phyloP scores from a whole-genome alignment of 78 protist genomes.

The Bodo saltans region DNA sequence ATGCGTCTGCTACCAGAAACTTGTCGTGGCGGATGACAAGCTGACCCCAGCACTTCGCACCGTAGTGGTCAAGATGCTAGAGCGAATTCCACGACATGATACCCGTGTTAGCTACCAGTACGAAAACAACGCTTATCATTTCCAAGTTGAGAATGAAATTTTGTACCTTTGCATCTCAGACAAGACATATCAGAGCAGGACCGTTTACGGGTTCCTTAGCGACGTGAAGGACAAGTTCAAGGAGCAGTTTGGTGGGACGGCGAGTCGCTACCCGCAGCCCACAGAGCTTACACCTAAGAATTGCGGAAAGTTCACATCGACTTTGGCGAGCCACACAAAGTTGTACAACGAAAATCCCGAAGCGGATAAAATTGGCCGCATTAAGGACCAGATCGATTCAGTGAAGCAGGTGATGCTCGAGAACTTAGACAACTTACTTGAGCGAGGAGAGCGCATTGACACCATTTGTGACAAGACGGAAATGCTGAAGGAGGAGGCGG shows the following conservation, averaged over 20 bases:
- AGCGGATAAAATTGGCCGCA: constrained; percentile 15
- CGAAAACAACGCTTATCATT: background rate
- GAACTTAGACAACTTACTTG: constrained; percentile 68
- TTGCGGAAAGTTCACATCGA: constrained; percentile 24
- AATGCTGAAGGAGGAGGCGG: constrained; percentile 30
- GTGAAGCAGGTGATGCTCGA: constrained; percentile 14
- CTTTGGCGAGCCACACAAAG: constrained; percentile 33
- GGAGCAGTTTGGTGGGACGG: constrained; percentile 22
- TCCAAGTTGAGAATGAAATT: background rate
- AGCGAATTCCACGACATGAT: background rate
- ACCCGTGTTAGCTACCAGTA: background rate
- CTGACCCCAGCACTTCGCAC: background rate
- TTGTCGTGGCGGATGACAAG: background rate
- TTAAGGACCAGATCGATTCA: constrained; percentile 29
- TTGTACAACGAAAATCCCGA: constrained; percentile 54
- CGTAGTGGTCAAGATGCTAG: background rate
- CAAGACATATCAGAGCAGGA: constrained; percentile 53
- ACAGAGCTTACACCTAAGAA: background rate
- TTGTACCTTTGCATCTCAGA: constrained; percentile 74
- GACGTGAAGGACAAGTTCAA: constrained; percentile 12
- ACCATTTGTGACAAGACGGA: constrained; percentile 83
- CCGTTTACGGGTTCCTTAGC: background rate
- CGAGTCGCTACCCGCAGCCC: background rate
- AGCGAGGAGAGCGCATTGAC: constrained; percentile 87
- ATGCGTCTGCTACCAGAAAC: background rate